phyloP scores from a whole-genome alignment of 2,329 filamentous ascomycete species.

The Didymella arachidicola region DNA sequence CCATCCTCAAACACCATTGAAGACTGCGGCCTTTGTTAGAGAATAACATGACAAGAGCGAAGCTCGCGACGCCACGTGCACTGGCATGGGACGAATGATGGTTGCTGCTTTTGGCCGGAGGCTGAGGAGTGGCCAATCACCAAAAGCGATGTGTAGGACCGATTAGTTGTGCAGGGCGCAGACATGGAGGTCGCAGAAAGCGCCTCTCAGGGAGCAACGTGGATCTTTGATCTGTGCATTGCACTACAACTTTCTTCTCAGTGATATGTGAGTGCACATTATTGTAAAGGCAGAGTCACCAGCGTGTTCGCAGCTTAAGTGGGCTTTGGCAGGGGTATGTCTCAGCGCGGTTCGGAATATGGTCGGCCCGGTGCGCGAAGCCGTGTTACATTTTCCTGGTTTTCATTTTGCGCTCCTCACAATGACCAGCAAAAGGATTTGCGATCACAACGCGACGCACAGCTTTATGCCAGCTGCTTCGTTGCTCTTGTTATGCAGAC shows the following conservation, averaged over 20 bases:
- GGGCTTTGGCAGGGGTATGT: neutral
- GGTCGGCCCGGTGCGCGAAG: constrained; percentile 15
- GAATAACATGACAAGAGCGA: constrained; percentile 12
- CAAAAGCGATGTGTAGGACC: constrained; percentile 18
- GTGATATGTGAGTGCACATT: neutral
- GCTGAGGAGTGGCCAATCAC: constrained; percentile 15
- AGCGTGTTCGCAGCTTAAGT: neutral
- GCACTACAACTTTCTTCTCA: neutral
- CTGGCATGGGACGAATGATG: constrained; percentile 8
- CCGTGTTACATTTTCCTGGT: constrained; percentile 18
- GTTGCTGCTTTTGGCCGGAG: constrained; percentile 6
- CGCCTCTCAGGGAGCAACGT: neutral
- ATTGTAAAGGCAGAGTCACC: neutral
- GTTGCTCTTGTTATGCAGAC: constrained; percentile 19
- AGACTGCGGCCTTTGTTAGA: constrained; percentile 11
- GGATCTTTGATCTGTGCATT: neutral
- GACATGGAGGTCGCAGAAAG: constrained; percentile 7
- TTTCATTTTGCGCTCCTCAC: constrained; percentile 5
- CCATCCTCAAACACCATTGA: constrained; percentile 15
- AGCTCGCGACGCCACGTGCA: constrained; percentile 10
- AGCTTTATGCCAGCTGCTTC: constrained; percentile 20
- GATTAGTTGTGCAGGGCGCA: constrained; percentile 20
- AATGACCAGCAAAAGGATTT: constrained; percentile 7
- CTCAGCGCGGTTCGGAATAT: constrained; percentile 4
- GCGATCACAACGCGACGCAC: constrained; percentile 1